Percentiles rank a stretch among this genome's conserved stretches.
Conservation (phyloP, 208 protist species). For the Endotrypanum monterogeii region DNA sequence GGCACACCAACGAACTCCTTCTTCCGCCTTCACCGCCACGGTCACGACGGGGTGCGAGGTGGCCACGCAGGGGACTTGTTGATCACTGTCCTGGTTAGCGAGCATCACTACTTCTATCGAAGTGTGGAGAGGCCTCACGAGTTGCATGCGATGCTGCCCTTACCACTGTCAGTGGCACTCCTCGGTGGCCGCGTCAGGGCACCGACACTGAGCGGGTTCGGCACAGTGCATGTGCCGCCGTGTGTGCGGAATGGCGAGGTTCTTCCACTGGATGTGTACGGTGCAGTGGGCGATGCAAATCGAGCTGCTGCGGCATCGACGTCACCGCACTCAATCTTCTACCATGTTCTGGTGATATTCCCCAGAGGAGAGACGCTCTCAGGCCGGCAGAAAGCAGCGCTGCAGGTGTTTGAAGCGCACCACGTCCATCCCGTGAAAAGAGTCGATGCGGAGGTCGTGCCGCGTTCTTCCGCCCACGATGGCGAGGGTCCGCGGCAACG, state of each 20-base stretch:
- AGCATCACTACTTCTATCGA: slow-evolving; percentile 77
- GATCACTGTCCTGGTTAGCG: slow-evolving; percentile 70
- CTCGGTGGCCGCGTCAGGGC: slow-evolving; percentile 77
- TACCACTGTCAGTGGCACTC: slow-evolving; percentile 75
- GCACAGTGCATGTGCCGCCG: slow-evolving; percentile 64
- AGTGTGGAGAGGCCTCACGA: slow-evolving; percentile 22
- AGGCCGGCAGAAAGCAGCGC: slow-evolving; percentile 55
- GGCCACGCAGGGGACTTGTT: slow-evolving; percentile 74
- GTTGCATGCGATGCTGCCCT: slow-evolving; percentile 79
- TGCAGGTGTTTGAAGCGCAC: slow-evolving; percentile 46
- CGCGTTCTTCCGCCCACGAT: neutral
- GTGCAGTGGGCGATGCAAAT: slow-evolving; percentile 20
- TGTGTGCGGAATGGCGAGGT: slow-evolving; percentile 76
- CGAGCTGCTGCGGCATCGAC: neutral
- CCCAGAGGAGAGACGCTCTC: slow-evolving; percentile 54
- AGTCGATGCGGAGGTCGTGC: neutral
- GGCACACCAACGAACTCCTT: slow-evolving; percentile 36
- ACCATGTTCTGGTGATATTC: slow-evolving; percentile 77
- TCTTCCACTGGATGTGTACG: slow-evolving; percentile 44
- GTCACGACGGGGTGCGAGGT: slow-evolving; percentile 84
- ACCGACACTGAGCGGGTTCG: slow-evolving; percentile 41
- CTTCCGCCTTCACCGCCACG: slow-evolving; percentile 62
- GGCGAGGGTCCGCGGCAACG: neutral
- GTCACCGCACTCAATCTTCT: slow-evolving; percentile 23
- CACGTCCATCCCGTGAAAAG: neutral